Evolutionary conservation across 768 basidiomycete genomes (phyloP).

Genomic region (Hysterangium stoloniferum): DNA sequence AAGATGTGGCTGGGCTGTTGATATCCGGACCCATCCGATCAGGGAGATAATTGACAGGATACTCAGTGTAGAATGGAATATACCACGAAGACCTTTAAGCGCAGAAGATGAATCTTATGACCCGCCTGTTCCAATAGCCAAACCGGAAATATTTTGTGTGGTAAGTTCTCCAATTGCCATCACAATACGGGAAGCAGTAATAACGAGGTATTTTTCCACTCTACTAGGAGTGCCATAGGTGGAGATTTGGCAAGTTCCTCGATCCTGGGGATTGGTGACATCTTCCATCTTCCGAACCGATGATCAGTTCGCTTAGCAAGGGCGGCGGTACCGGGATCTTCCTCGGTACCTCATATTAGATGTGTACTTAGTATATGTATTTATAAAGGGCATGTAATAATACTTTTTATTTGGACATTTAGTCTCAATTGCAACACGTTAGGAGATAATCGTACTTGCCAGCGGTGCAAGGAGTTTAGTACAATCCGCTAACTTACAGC

Average conservation of each 20-base stretch:
- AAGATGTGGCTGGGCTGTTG: constrained; percentile 71
- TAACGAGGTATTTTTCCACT: constrained; percentile 5
- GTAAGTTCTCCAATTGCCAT: constrained; percentile 31
- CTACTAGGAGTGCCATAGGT: constrained; percentile 60
- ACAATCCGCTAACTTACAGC: too few relatives aligned
- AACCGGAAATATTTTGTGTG: constrained; percentile 56
- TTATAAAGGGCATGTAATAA: too few relatives aligned
- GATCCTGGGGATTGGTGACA: not conserved
- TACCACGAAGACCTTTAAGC: constrained; percentile 25
- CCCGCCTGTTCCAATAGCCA: constrained; percentile 36
- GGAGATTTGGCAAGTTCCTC: constrained; percentile 39
- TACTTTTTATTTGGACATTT: too few relatives aligned
- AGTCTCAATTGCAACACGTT: too few relatives aligned
- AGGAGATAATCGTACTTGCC: too few relatives aligned
- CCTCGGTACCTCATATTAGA: too few relatives aligned
- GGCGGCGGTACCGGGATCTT: too few relatives aligned
- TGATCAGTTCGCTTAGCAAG: too few relatives aligned
- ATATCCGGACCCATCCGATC: constrained; percentile 65
- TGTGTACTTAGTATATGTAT: too few relatives aligned
- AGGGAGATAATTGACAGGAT: constrained; percentile 62
- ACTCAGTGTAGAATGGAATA: constrained; percentile 36
- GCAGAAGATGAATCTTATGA: constrained; percentile 18
- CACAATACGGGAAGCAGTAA: not conserved
- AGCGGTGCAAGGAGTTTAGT: too few relatives aligned
- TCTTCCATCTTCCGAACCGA: too few relatives aligned